Conservation (phyloP, 2,329 filamentous ascomycete species). For the Microdochium trichocladiopsis region DNA sequence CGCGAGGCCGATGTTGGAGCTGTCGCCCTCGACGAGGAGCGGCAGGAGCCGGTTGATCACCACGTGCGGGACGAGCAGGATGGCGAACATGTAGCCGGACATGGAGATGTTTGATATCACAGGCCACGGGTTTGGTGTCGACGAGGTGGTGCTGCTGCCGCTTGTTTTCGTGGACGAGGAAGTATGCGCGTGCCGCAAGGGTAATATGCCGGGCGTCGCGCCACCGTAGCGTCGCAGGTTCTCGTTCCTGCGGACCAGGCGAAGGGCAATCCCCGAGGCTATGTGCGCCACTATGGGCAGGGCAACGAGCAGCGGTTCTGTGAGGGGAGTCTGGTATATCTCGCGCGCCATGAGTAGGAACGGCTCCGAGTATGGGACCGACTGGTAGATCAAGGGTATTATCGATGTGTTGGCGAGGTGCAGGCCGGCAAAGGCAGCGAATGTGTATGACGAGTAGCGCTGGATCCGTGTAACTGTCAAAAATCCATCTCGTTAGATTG, state of each 20-base stretch:
- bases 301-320: conserved; percentile 74
- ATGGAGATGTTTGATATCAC: conserved; percentile 60
- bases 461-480: conserved; percentile 65
- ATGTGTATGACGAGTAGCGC: conserved; percentile 83
- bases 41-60: conserved; percentile 73
- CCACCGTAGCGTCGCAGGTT: conserved; percentile 71
- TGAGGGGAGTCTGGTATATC: conserved; percentile 77
- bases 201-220: conserved; percentile 46
- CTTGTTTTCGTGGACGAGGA: conserved; percentile 14
- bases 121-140: conserved; percentile 52
- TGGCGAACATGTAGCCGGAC: conserved; percentile 64
- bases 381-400: conserved; percentile 68
- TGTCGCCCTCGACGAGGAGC: conserved; percentile 71
- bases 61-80: conserved; percentile 63
- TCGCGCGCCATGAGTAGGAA: conserved; percentile 88
- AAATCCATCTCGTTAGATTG: conserved; percentile 3
- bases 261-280: conserved; percentile 67
- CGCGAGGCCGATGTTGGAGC: conserved; percentile 74
- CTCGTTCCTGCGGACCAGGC: conserved; percentile 66
- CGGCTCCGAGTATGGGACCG: conserved; percentile 68
- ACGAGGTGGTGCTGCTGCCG: background rate
- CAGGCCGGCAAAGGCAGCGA: conserved; percentile 66
- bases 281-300: conserved; percentile 72
- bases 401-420: conserved; percentile 79
- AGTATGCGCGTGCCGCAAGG: conserved; percentile 19